Evolutionary conservation across 768 basidiomycete genomes (phyloP), one percentile per base, ranked within the genome.

Genomic region (Leccinum aurantiacum): DNA sequence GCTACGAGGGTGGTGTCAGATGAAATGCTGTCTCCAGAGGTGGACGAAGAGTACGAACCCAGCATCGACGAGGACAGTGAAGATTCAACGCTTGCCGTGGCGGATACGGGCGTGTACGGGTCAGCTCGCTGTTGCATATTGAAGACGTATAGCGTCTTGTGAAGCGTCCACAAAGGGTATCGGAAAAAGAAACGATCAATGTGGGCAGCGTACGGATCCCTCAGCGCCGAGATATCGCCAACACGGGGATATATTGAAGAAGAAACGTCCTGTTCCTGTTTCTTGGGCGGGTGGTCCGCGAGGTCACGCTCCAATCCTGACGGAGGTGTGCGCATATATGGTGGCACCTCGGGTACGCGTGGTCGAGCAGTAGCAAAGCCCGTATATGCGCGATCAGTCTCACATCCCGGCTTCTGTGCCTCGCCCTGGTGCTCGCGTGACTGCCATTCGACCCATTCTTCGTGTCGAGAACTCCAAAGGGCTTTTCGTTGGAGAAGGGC

Each of bases 101-200:
- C 47, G n/a, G 67, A 62, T n/a, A 66, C 64, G 51, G 70, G 56
- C 52, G 54, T 38, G 38, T 44, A 47, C 15, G 38, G 29, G 53
- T 19, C 22, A 41, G 56, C 51, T 46, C 62, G 57, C 22, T 79
- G 70, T 49, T 83, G 81, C 66, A 90, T 69, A 62, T 86, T 84
- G 61, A 80, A 80, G 71, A 85, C 78, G 77, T 84, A 89, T n/a
- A 89, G 64, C 44, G 79, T 80, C 76, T 89, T 89, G 48, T 78
- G 73, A 67, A 89, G 83, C 19, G 88, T 89, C 83, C 87, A 88
- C 51, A 84, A 68, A 4, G 84, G 82, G 65, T 85, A 76, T 35
- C 71, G 75, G 60, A 79, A 79, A 64, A 89, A 87, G 62, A 75
- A 83, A 11, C 82, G 82, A 69, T 90, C 88, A 53, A 86, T 77